A percentile compares a stretch with the other conserved stretches of the same genome.
phyloP scores from a whole-genome alignment of 371 early-diverging fungal genomes.

The Mortierella sp. region DNA sequence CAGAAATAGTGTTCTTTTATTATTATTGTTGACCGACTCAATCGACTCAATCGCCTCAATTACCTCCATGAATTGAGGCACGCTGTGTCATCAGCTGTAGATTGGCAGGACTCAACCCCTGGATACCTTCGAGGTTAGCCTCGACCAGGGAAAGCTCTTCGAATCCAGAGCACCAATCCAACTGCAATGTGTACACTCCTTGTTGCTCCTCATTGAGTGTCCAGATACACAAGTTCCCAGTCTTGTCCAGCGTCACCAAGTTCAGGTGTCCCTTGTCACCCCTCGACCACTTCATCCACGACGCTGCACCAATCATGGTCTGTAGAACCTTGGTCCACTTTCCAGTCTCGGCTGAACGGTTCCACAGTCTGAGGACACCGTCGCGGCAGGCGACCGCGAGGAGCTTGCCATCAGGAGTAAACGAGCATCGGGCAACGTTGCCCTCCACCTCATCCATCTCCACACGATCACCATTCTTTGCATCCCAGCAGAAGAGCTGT shows the following conservation, averaged over 20 bases:
- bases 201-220: background rate
- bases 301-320: background rate
- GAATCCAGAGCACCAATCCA: conserved; percentile 4
- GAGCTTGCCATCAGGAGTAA: background rate
- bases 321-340: conserved; percentile 2
- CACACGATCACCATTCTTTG: background rate
- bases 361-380: background rate
- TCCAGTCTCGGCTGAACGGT: background rate
- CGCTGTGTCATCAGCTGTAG: background rate
- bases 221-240: conserved; percentile 1
- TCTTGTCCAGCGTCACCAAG: background rate
- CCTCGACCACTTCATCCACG: background rate
- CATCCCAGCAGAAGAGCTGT: background rate
- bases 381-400: background rate
- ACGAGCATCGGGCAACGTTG: background rate
- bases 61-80: background rate
- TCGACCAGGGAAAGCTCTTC: background rate
- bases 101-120: background rate
- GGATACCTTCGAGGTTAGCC: background rate
- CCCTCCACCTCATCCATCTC: background rate
- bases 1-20: no score
- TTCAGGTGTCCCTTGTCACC: background rate
- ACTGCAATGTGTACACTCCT: background rate
- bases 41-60: no score
- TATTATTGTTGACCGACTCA: background rate